phyloP scores from a whole-genome alignment of 2,329 filamentous ascomycete genomes.

The Volutella citrinella region DNA sequence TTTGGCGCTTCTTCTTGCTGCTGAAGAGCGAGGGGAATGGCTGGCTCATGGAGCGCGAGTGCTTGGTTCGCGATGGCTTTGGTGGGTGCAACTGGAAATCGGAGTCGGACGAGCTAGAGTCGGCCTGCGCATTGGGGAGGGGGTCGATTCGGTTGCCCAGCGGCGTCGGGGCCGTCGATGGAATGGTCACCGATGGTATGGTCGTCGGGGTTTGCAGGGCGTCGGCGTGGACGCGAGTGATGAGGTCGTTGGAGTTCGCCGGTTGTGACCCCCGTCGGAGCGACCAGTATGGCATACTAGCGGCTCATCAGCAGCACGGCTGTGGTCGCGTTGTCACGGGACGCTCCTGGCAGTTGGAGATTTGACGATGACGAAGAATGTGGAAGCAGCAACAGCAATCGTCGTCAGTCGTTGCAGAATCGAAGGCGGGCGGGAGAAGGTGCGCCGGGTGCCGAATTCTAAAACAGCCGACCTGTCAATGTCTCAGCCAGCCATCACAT shows the following conservation, averaged over 20 bases:
- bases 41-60: slow-evolving; percentile 68
- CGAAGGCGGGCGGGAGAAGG: too few species aligned
- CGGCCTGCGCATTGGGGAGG: slow-evolving; percentile 27
- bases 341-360: slow-evolving; percentile 5
- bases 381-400: slow-evolving; percentile 12
- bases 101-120: slow-evolving; percentile 45
- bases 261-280: slow-evolving; percentile 28
- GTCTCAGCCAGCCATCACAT: too few species aligned
- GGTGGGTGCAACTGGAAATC: slow-evolving; percentile 36
- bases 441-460: too few species aligned
- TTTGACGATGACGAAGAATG: slow-evolving; percentile 6
- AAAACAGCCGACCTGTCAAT: too few species aligned
- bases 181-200: slow-evolving; percentile 19
- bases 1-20: slow-evolving; percentile 53
- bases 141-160: slow-evolving; percentile 20
- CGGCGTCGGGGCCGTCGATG: slow-evolving; percentile 5
- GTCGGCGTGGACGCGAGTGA: slow-evolving; percentile 35
- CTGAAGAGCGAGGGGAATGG: slow-evolving; percentile 73
- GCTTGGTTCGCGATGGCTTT: slow-evolving; percentile 18
- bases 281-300: slow-evolving; percentile 32
- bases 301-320: slow-evolving; percentile 9
- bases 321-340: slow-evolving; percentile 12
- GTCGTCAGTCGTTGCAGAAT: slow-evolving; percentile 6
- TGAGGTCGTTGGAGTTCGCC: slow-evolving; percentile 28
- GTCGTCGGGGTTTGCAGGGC: slow-evolving; percentile 32